A percentile compares a stretch with the other conserved stretches of the same genome.
phyloP scores from a whole-genome alignment of 73 alveolate species.

The Paramecium biaurelia region DNA sequence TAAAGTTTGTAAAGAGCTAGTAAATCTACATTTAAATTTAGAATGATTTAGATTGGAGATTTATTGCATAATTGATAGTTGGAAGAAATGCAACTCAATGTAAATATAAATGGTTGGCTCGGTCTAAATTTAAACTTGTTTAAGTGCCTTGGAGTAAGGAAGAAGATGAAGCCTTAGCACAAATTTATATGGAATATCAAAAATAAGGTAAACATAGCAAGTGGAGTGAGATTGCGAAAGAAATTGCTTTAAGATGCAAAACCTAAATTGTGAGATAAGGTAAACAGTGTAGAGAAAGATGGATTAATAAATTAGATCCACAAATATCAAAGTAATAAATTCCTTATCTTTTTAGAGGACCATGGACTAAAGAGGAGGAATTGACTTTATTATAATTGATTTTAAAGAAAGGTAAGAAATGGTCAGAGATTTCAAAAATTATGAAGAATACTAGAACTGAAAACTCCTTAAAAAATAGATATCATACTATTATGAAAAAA shows the following conservation, averaged over 20 bases:
- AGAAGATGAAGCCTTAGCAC: conserved; percentile 51
- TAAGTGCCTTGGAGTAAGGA: conserved; percentile 65
- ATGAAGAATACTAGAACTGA: conserved; percentile 58
- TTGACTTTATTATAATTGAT: conserved; percentile 32
- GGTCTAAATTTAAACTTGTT: conserved; percentile 47
- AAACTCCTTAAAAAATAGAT: conserved; percentile 55
- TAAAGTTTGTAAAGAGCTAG: conserved; percentile 53
- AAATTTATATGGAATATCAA: conserved; percentile 43
- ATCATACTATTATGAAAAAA: conserved; percentile 58
- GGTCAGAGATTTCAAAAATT: conserved; percentile 62
- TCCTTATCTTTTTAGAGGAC: conserved; percentile 35
- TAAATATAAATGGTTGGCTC: conserved; percentile 59
- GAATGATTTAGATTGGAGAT: conserved; percentile 61
- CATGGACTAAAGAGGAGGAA: conserved; percentile 63
- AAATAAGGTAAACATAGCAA: conserved; percentile 54
- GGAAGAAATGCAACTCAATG: conserved; percentile 62
- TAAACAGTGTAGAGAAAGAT: conserved; percentile 62
- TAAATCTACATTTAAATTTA: background rate
- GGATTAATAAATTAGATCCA: conserved; percentile 63
- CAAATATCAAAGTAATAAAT: background rate
- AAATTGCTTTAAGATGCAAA: conserved; percentile 49
- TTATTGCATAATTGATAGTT: conserved; percentile 55
- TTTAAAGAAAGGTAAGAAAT: conserved; percentile 55
- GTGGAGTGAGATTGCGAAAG: conserved; percentile 67
- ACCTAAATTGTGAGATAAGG: conserved; percentile 56